Evolutionary conservation across 306 rosid species (phyloP).

Genomic region (Glycine tomentella): DNA sequence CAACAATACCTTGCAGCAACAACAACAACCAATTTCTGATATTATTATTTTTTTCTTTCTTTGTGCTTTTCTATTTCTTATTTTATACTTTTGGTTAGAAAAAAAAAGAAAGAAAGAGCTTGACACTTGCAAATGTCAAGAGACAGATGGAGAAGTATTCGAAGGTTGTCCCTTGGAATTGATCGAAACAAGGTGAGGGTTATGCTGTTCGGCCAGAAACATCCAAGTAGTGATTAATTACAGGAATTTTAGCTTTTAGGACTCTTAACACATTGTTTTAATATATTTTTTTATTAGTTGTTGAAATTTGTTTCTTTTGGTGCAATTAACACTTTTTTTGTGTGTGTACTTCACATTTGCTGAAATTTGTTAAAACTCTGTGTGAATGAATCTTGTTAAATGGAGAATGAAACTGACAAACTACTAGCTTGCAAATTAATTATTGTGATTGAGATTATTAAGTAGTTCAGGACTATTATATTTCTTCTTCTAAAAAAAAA

Average conservation of each 20-base stretch:
- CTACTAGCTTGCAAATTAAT: too few relatives aligned
- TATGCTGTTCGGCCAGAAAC: conserved; percentile 12
- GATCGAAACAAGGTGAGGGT: conserved; percentile 44
- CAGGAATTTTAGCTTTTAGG: not conserved
- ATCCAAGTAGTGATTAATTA: conserved; percentile 20
- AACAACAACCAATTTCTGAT: not conserved
- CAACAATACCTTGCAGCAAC: conserved; percentile 10
- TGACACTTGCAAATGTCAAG: not conserved
- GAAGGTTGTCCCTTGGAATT: conserved; percentile 42
- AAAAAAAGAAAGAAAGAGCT: not conserved
- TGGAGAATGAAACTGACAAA: not conserved
- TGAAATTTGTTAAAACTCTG: not conserved
- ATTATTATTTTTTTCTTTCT: not conserved
- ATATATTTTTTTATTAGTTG: not conserved
- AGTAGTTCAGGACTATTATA: too few relatives aligned
- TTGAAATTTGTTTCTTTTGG: not conserved
- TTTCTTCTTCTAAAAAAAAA: too few relatives aligned
- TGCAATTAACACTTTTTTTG: too few relatives aligned
- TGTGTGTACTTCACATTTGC: not conserved
- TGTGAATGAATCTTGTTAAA: not conserved
- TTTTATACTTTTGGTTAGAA: not conserved
- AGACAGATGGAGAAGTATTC: conserved; percentile 24
- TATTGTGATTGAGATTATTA: too few relatives aligned
- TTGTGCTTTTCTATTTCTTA: not conserved
- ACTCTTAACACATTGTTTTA: not conserved